Evolutionary conservation across 139 green algal species (phyloP).

Genomic region (Micractinium conductrix): DNA sequence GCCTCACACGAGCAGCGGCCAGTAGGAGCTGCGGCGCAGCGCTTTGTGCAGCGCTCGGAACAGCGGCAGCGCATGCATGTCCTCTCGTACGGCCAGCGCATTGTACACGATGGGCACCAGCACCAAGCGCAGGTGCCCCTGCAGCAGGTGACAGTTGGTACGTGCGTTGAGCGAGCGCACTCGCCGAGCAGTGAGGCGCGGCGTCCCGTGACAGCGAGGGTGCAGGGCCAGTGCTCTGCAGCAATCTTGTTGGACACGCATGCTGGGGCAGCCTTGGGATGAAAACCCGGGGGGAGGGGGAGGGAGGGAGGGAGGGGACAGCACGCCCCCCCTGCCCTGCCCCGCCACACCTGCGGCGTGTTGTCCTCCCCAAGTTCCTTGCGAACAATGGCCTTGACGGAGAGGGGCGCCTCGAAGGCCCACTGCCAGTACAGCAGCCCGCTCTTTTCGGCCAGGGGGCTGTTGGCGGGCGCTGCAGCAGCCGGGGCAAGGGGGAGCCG

Average conservation of each 20-base stretch:
- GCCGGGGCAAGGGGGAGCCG: neutral
- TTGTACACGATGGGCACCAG: constrained; percentile 74
- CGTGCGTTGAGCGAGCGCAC: neutral
- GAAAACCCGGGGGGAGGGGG: no score
- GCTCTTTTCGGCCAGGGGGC: constrained; percentile 16
- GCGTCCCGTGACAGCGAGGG: no score
- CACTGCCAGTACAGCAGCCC: constrained; percentile 63
- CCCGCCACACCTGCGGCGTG: constrained; percentile 41
- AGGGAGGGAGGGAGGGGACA: no score
- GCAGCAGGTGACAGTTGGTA: constrained; percentile 1
- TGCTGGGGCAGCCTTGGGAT: no score
- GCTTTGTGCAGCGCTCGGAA: constrained; percentile 33
- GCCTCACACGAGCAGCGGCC: constrained; percentile 27
- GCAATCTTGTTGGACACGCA: no score
- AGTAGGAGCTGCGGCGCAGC: constrained; percentile 35
- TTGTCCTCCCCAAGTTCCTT: constrained; percentile 56
- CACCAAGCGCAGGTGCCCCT: constrained; percentile 67
- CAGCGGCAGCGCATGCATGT: constrained; percentile 41
- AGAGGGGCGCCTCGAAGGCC: constrained; percentile 64
- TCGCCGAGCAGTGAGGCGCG: no score
- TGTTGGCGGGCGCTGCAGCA: neutral
- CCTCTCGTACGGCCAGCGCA: constrained; percentile 50
- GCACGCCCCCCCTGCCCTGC: no score
- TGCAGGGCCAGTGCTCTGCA: no score
- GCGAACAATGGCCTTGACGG: constrained; percentile 55